Percentiles rank a stretch among this genome's conserved stretches.
phyloP scores from a whole-genome alignment of 2,329 filamentous ascomycete genomes.

The Arthrobotrys pseudoclavata region DNA sequence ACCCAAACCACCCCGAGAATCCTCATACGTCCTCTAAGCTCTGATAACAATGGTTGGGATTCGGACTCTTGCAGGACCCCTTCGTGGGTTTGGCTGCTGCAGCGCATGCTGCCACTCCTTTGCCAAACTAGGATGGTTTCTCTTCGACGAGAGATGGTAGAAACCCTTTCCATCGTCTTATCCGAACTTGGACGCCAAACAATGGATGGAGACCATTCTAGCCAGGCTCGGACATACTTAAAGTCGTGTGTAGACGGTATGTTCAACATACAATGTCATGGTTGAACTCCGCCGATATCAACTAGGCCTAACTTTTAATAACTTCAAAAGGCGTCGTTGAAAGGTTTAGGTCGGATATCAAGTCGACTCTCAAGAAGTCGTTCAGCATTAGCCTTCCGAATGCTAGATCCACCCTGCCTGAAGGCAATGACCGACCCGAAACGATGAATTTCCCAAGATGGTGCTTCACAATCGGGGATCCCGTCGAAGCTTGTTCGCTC shows the following conservation, averaged over 20 bases:
- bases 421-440: not conserved
- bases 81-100: slow-evolving; percentile 44
- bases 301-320: not conserved
- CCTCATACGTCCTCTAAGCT: slow-evolving; percentile 24
- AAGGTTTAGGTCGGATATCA: slow-evolving; percentile 46
- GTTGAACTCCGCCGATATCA: not conserved
- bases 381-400: slow-evolving; percentile 38
- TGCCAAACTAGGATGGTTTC: slow-evolving; percentile 29
- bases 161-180: slow-evolving; percentile 39
- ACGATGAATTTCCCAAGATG: not conserved
- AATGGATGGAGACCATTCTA: slow-evolving; percentile 41
- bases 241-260: slow-evolving; percentile 56
- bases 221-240: slow-evolving; percentile 18
- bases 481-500: slow-evolving; percentile 53
- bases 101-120: slow-evolving; percentile 44
- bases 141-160: slow-evolving; percentile 40
- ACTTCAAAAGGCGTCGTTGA: slow-evolving; percentile 39
- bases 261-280: not conserved
- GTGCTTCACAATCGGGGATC: slow-evolving; percentile 30
- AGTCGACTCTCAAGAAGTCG: slow-evolving; percentile 47
- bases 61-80: not conserved
- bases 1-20: slow-evolving; percentile 49
- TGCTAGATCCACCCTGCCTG: slow-evolving; percentile 6
- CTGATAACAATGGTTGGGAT: not conserved
- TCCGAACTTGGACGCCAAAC: slow-evolving; percentile 46